phyloP scores from a whole-genome alignment of 116 monocot species.

The Phalaenopsis hybrid region DNA sequence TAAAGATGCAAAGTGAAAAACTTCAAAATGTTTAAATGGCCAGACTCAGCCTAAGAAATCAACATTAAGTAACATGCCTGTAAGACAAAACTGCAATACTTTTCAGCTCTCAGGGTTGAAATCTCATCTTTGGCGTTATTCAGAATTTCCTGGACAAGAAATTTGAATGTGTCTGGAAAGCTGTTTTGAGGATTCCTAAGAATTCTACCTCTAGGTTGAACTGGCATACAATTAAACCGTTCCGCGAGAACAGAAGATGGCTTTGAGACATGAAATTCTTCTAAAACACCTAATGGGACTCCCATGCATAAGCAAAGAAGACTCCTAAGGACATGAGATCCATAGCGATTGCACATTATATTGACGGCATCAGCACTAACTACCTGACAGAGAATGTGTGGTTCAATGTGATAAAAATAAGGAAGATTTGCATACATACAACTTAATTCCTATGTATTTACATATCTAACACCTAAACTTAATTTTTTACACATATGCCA shows the following conservation, averaged over 20 bases:
- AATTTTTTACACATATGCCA: too few relatives aligned
- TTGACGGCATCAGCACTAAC: constrained; percentile 46
- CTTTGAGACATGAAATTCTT: constrained; percentile 71
- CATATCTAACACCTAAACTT: too few relatives aligned
- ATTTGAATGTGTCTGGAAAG: constrained; percentile 51
- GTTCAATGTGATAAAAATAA: not conserved
- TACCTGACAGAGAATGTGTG: constrained; percentile 44
- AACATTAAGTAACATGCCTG: constrained; percentile 43
- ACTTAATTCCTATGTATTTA: too few relatives aligned
- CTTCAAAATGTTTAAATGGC: not conserved
- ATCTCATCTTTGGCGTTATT: constrained; percentile 49
- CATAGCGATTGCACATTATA: constrained; percentile 64
- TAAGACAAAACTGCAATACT: constrained; percentile 79
- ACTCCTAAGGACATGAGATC: constrained; percentile 87
- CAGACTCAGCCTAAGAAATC: not conserved
- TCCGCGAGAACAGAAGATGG: constrained; percentile 49
- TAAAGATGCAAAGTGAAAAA: not conserved
- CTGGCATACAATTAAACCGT: constrained; percentile 39
- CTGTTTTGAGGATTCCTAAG: constrained; percentile 27
- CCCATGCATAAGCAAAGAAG: constrained; percentile 94
- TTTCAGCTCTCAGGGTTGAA: constrained; percentile 36
- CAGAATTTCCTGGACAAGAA: constrained; percentile 54
- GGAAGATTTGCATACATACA: too few relatives aligned
- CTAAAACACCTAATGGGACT: constrained; percentile 46
- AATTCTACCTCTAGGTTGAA: constrained; percentile 15